These are phyloP conservation scores for Tylopilus felleus DNA, from an alignment of 768 basidiomycete species.

Conservation along the genomic window DNA sequence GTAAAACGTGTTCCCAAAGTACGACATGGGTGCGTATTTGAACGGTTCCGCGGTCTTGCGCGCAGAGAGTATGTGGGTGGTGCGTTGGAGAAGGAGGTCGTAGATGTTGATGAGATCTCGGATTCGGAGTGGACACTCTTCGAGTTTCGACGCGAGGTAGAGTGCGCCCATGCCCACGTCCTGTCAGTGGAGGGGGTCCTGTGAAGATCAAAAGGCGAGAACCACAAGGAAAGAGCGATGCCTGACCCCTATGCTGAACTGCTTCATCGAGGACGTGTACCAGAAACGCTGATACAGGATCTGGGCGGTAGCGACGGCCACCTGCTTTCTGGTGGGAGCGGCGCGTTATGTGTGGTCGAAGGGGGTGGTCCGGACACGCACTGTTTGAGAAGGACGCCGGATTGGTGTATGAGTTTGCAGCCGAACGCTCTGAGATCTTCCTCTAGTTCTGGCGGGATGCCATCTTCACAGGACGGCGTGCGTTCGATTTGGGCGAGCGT, in stretches of 20 bases:
- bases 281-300: slow-evolving; percentile 96
- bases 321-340: slow-evolving; percentile 69
- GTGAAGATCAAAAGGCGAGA: slow-evolving; percentile 5
- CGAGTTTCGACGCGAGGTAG: slow-evolving; percentile 85
- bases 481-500: slow-evolving; percentile 72
- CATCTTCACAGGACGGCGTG: slow-evolving; percentile 81
- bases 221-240: slow-evolving; percentile 13
- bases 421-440: slow-evolving; percentile 87
- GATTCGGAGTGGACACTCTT: slow-evolving; percentile 89
- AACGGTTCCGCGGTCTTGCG: slow-evolving; percentile 37
- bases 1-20: slow-evolving; percentile 87
- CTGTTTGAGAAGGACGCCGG: slow-evolving; percentile 89
- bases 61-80: slow-evolving; percentile 45
- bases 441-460: slow-evolving; percentile 76
- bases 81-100: slow-evolving; percentile 81
- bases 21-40: slow-evolving; percentile 82
- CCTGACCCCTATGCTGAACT: slow-evolving; percentile 88
- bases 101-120: slow-evolving; percentile 94
- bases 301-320: slow-evolving; percentile 94
- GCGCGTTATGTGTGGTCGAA: slow-evolving; percentile 8
- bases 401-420: slow-evolving; percentile 93
- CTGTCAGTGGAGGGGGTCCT: slow-evolving; percentile 36
- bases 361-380: slow-evolving; percentile 37
- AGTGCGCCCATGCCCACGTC: slow-evolving; percentile 88
- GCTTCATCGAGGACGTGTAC: slow-evolving; percentile 92